Percentiles rank a stretch among this genome's conserved stretches.
phyloP scores from a whole-genome alignment of 345 rosid species.

The Populus tremula region DNA sequence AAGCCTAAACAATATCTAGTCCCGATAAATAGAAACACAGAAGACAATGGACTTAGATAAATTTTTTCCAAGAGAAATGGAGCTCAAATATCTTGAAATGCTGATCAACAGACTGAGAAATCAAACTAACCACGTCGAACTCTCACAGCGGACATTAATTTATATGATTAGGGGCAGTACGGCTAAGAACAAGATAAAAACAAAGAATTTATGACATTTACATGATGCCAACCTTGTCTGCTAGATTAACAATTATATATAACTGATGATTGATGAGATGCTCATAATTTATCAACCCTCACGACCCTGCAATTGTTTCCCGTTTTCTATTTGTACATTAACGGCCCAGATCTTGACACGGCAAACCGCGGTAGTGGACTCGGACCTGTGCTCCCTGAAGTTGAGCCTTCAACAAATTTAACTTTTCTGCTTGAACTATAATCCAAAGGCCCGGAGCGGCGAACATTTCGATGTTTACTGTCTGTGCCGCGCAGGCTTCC shows the following conservation, averaged over 20 bases:
- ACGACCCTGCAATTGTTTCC: neutral
- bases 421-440: constrained; percentile 78
- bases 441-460: constrained; percentile 92
- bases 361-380: constrained; percentile 91
- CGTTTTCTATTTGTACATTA: constrained; percentile 66
- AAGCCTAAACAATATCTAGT: too few species aligned
- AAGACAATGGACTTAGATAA: too few species aligned
- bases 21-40: too few species aligned
- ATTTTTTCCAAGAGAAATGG: too few species aligned
- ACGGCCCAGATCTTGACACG: constrained; percentile 93
- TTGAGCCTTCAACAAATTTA: constrained; percentile 58
- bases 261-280: constrained; percentile 4
- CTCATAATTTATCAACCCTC: neutral
- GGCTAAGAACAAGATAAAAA: neutral
- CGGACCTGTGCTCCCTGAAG: constrained; percentile 76
- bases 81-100: neutral
- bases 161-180: neutral
- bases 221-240: neutral
- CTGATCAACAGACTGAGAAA: neutral
- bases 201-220: neutral
- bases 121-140: neutral
- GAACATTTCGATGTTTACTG: constrained; percentile 50
- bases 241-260: neutral
- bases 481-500: constrained; percentile 49
- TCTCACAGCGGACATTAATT: neutral